Evolutionary conservation across 2,329 filamentous ascomycete species (phyloP).

Genomic region (Xylariomycetidae sp.): DNA sequence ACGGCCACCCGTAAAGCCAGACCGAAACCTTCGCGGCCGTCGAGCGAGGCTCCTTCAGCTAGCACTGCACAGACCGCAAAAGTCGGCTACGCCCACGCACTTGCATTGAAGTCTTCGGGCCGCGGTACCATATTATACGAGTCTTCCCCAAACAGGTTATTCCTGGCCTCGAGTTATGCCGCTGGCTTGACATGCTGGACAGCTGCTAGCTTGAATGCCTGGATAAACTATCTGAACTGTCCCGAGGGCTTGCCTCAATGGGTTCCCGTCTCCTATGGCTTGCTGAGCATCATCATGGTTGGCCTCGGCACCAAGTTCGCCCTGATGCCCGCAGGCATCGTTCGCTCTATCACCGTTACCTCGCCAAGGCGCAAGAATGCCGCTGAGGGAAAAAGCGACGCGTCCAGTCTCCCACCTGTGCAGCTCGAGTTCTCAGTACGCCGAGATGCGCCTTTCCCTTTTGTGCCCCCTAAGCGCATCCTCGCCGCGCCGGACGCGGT

Average conservation of each 20-base stretch:
- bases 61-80: conserved; percentile 18
- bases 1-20: conserved; percentile 2
- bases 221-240: conserved; percentile 42
- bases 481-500: conserved; percentile 33
- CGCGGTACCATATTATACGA: conserved; percentile 60
- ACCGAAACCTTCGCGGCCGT: conserved; percentile 2
- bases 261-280: conserved; percentile 53
- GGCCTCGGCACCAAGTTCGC: conserved; percentile 57
- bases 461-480: conserved; percentile 39
- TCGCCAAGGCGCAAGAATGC: conserved; percentile 18
- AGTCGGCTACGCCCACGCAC: conserved; percentile 48
- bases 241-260: conserved; percentile 50
- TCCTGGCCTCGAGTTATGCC: conserved; percentile 55
- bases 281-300: conserved; percentile 56
- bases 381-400: background rate
- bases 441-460: conserved; percentile 39
- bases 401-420: conserved; percentile 26
- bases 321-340: conserved; percentile 51
- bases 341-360: conserved; percentile 54
- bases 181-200: conserved; percentile 49
- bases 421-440: conserved; percentile 50
- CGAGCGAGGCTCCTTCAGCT: conserved; percentile 1
- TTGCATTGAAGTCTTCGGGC: conserved; percentile 52
- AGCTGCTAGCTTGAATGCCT: conserved; percentile 48
- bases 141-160: conserved; percentile 59